phyloP scores from a whole-genome alignment of 73 alveolate species.

The Tetrahymena elliotti region DNA sequence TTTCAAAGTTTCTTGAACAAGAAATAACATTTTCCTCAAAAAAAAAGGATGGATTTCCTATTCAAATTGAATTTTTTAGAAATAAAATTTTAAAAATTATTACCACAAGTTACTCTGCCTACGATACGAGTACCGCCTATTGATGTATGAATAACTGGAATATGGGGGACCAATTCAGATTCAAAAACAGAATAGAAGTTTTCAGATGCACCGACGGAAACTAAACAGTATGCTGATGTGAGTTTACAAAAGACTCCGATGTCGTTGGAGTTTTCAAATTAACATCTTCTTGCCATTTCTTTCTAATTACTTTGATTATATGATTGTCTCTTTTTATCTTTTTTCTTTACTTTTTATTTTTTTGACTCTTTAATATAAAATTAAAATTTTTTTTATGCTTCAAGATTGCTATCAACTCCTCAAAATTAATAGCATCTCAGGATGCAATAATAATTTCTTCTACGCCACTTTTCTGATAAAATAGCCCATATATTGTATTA shows the following conservation, averaged over 20 bases:
- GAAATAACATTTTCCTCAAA: not conserved
- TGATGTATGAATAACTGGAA: constrained; percentile 95
- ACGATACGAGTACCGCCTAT: constrained; percentile 93
- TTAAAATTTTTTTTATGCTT: not conserved
- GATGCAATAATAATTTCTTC: not conserved
- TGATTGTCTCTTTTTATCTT: not conserved
- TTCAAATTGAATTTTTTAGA: not conserved
- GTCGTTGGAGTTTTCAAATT: constrained; percentile 90
- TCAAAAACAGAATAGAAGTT: constrained; percentile 83
- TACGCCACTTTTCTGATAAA: not conserved
- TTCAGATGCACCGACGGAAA: constrained; percentile 93
- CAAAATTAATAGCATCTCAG: not conserved
- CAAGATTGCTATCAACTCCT: not conserved
- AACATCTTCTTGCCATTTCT: constrained; percentile 81
- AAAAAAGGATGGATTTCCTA: not conserved
- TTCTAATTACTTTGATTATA: not conserved
- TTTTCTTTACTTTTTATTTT: not conserved
- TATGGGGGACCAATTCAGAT: constrained; percentile 89
- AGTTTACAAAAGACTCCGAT: constrained; percentile 94
- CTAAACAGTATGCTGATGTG: constrained; percentile 90
- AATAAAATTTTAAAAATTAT: not conserved
- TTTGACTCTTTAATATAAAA: not conserved
- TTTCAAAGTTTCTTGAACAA: not conserved
- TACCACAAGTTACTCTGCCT: constrained; percentile 82
- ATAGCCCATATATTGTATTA: not conserved